A percentile compares a stretch with the other conserved stretches of the same genome.
These are phyloP conservation scores for Triticum timopheevii DNA, from an alignment of 176 grass and related monocot species.

Conservation along the genomic window DNA sequence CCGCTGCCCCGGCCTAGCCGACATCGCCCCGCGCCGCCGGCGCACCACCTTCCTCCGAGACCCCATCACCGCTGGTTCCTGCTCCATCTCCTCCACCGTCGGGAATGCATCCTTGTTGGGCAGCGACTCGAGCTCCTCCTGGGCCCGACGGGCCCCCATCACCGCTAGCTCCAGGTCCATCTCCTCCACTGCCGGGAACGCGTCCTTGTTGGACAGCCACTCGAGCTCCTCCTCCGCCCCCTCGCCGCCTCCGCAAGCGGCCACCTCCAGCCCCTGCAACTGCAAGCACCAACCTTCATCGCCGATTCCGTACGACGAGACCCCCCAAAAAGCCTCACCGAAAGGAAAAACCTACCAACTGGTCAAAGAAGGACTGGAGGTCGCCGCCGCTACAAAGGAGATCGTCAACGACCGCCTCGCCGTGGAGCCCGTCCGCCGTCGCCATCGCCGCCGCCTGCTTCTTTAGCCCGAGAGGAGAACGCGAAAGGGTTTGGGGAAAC, in stretches of 20 bases:
- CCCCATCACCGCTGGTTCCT: background rate
- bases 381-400: constrained; percentile 12
- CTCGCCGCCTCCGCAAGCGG: constrained; percentile 9
- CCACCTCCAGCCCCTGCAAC: constrained; percentile 10
- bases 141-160: background rate
- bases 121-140: constrained; percentile 15
- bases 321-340: background rate
- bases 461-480: background rate
- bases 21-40: background rate
- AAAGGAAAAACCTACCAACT: background rate
- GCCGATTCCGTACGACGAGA: background rate
- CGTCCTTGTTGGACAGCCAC: background rate
- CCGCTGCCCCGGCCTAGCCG: background rate
- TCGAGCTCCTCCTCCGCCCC: constrained; percentile 2
- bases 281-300: constrained; percentile 24
- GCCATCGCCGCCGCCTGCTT: constrained; percentile 19
- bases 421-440: constrained; percentile 7
- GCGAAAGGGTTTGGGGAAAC: background rate
- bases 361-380: constrained; percentile 26
- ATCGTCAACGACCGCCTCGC: constrained; percentile 2
- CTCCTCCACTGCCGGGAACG: background rate
- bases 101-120: background rate
- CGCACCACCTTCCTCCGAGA: background rate
- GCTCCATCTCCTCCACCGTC: background rate
- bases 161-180: background rate